Evolutionary conservation across 805 yeast species (phyloP).

Genomic region (Schizosaccharomyces cryophilus): DNA sequence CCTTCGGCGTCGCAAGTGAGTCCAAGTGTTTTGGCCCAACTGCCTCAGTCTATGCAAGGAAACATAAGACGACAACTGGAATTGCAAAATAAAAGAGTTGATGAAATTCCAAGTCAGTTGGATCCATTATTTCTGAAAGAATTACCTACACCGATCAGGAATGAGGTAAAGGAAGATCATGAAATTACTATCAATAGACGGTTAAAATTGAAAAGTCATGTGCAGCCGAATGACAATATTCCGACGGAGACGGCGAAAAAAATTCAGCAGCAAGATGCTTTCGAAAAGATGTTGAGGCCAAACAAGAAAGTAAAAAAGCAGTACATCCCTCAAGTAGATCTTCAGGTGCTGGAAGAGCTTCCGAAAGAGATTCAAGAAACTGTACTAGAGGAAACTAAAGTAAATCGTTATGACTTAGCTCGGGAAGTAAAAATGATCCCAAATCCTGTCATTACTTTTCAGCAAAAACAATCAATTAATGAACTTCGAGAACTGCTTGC

Average conservation of each 20-base stretch:
- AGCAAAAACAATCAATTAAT: background rate
- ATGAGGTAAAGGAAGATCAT: constrained; percentile 6
- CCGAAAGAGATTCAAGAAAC: background rate
- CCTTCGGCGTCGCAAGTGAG: background rate
- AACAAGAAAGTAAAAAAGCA: background rate
- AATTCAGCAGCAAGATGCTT: background rate
- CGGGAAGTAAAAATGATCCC: background rate
- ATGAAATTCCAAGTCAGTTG: background rate
- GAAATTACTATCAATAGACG: constrained; percentile 7
- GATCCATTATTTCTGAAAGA: constrained; percentile 13
- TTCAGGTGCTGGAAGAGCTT: background rate
- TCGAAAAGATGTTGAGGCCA: background rate
- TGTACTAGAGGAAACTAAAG: background rate
- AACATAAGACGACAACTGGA: background rate
- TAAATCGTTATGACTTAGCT: background rate
- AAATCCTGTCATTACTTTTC: background rate
- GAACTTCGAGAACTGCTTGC: background rate
- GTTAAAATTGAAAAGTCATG: constrained; percentile 2
- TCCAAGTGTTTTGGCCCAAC: background rate
- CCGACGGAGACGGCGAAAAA: background rate
- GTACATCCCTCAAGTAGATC: background rate
- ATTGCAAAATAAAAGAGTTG: background rate
- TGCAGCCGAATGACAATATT: background rate
- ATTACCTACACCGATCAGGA: constrained; percentile 16
- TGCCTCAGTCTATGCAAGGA: background rate